Evolutionary conservation across 2,329 filamentous ascomycete species (phyloP), one percentile per base, ranked within the genome.

Genomic region (Pyrenophora graminea): DNA sequence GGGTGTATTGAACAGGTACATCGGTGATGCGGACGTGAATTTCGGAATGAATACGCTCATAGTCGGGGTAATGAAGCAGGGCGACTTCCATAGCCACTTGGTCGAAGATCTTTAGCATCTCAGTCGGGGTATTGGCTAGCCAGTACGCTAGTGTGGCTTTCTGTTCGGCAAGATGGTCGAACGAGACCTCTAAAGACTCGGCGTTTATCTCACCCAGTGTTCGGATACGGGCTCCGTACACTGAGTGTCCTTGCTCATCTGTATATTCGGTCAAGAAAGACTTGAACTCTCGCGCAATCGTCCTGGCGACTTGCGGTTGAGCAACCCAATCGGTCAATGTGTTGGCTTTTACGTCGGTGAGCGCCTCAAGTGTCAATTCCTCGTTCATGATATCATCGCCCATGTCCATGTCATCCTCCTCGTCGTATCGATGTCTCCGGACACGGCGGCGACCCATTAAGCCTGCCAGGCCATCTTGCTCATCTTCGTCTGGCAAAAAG

Each of bases 1-100:
- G 84, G 2, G 94, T 99, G 75, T 97, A 97, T 67, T 92, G 89
- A 25, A 97, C 89, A 3, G 94, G 95, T 13, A 99, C 81, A 65
- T 97, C 93, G 18, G 91, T 92, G 69, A 99, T 96, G 54, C 94
- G 91, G 48, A 99, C 93, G 70, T 99, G 94, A 45, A 99, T 96
- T 74, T 99, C 94, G 23, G 91, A 89, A 74, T 97, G 94, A 65
- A 99, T 99, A 56, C 91, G 89, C 72, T 96, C 91, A 73, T 99
- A 99, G 73, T 97, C 92, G 1, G 92, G 93, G 75, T 97, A 99
- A 73, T 97, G 91, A 47, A 97, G 85, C 18, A 97, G 84, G 4
- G 95, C 93, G 32, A 95, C 92, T 58, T 99, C 94, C 85, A 99
- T 93, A 50, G 94, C 93, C 3, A 97, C 93, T 60, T 96, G 87